These are phyloP conservation scores for Trichoderma sp. DNA, from an alignment of 2,329 filamentous ascomycete genomes.

Conservation along the genomic window DNA sequence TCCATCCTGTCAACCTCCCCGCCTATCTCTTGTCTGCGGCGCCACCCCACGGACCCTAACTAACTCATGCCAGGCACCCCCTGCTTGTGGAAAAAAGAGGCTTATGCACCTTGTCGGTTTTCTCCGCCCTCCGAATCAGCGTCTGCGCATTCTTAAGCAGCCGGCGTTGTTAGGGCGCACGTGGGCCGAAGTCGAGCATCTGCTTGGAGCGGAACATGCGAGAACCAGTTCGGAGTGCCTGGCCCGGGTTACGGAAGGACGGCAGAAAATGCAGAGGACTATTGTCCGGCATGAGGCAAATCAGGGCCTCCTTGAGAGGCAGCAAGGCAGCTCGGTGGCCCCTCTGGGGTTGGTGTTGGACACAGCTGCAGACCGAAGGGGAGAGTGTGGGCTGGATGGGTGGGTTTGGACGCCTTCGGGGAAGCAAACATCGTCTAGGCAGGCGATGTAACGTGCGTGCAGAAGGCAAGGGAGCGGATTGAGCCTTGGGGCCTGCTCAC, in stretches of 20 bases:
- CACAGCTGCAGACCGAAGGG: background rate
- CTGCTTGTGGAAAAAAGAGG: background rate
- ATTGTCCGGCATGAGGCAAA: background rate
- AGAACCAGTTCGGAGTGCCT: background rate
- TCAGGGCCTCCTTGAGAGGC: background rate
- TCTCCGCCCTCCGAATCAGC: slow-evolving; percentile 16
- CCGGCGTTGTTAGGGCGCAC: background rate
- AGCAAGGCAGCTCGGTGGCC: background rate
- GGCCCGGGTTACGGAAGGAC: background rate
- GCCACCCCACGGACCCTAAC: background rate
- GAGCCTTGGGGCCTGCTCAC: background rate
- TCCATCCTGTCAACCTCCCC: background rate
- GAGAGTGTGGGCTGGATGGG: background rate
- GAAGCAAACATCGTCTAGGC: background rate
- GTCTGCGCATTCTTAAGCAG: background rate
- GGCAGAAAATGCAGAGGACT: background rate
- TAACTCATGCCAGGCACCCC: background rate
- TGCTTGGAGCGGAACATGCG: background rate
- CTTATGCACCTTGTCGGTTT: background rate
- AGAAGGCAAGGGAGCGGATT: background rate
- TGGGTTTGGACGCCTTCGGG: background rate
- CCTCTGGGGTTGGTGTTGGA: background rate
- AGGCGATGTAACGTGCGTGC: slow-evolving; percentile 9
- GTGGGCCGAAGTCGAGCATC: slow-evolving; percentile 7
- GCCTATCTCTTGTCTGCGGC: background rate